Base-by-base conservation (phyloP, 495 filamentous ascomycete genomes). In the Endocarpon pusillum region DNA sequence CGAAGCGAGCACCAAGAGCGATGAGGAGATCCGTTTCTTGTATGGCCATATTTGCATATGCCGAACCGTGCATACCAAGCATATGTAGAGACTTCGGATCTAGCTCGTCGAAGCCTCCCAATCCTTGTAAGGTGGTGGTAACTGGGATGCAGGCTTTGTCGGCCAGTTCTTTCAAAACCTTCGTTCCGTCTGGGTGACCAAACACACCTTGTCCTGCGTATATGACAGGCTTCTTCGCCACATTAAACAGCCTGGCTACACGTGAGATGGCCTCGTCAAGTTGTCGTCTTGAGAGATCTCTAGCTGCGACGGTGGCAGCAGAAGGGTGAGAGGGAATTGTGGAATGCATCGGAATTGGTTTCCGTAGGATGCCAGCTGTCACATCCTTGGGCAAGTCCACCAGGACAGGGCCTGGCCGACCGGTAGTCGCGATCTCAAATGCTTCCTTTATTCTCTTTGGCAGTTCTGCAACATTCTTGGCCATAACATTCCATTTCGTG, bases 401-500 rank as follows among this genome's bases (percentile, higher is more conserved):
- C 14, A 76, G 49, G 18, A 76, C 71, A 8, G 71, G 71, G 12
- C 71, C 71, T 18, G 69, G 69, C 14, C 69, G 54, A 20, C 69
- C 69, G 34, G 57, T 64, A 12, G 59, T 71, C 1, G 71, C 69
- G 38, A 72, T 73, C 43, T 72, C 67, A 39, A 75, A 76, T 1
- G 71, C 71, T 45, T 74, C 71, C 31, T 73, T 66, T 25, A 75
- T 73, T 23, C 60, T 51, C 27, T 59, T 54, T 9, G 71, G 71
- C 12, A 74, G 57, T 33, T 76, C 69, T 8, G 63, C 64, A 25
- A 71, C 60, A 35, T 64, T 65, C 45, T 69, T 71, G 31, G 71
- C 69, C 61, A 68, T 67, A n/a, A 65, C 59, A 38, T 72, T 73
- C 71, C 71, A 76, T 48, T 75, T 73, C 6, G 70, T 75, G 51